Base-by-base conservation (phyloP, 148 eudicot species). In the Chenopodium album region DNA sequence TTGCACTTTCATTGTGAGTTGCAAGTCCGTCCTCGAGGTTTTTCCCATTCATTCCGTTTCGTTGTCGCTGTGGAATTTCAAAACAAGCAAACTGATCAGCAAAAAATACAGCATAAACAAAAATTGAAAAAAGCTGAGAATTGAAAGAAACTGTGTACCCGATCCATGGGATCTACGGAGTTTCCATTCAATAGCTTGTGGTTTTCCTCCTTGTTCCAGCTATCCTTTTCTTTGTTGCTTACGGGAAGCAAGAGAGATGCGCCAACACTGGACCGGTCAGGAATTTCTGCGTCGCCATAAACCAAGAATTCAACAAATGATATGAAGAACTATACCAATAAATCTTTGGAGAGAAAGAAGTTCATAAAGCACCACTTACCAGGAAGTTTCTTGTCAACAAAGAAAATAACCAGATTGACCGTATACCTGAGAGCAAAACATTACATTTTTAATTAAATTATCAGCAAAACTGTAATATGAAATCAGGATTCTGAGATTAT, bases 351-450 rank as follows among this genome's bases (percentile, higher is more conserved):
- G 34, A 34, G 29, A 82, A 19, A 32, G 28, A 48, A 22, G 54
- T 26, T 23, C n/a, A 64, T 1, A 11, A n/a, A 47, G 20, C 78
- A 67, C 3, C 47, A 81, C 84, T 67, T 59, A 95, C 99, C 99
- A 89, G 98, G 97, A 83, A 96, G 85, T 28, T 86, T 89, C 64
- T 89, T 90, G 89, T 96, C 98, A 6, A 94, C 62, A 78, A 96
- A 96, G 91, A 87, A 96, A 41, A 96, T 94, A 50, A 94, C 97
- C 88, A 96, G 89, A 82, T 94, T 96, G 68, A 96, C 99, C 0
- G 99, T 91, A 84, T 94, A 96, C 98, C 98, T 95, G 89, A 84
- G 85, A 62, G 56, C 60, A 75, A 56, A 82, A 54, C 46, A 5
- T 70, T 64, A 0, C 0, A 63, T 1, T 63, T 76, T 31, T 26